phyloP scores from a whole-genome alignment of 805 yeast genomes.

The Brettanomyces nanus region DNA sequence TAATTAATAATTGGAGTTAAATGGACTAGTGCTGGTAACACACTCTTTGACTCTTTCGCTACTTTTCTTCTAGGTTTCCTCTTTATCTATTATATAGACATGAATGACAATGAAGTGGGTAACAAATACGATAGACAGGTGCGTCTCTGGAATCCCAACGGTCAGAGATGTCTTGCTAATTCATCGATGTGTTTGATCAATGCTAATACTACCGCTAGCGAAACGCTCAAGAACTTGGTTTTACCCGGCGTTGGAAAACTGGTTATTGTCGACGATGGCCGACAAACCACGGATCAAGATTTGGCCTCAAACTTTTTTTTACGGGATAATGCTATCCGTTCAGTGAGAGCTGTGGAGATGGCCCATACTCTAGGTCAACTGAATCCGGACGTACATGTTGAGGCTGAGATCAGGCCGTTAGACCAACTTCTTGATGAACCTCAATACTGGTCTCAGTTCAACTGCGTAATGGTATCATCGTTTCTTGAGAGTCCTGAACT shows the following conservation, averaged over 20 bases:
- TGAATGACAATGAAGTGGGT: conserved; percentile 28
- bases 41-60: no score
- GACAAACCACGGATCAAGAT: conserved; percentile 32
- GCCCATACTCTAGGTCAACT: conserved; percentile 40
- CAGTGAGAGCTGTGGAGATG: conserved; percentile 31
- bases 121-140: conserved; percentile 79
- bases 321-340: conserved; percentile 34
- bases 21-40: no score
- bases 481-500: conserved; percentile 5
- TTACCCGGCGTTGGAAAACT: conserved; percentile 62
- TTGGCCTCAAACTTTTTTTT: conserved; percentile 59
- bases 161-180: conserved; percentile 53
- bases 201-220: conserved; percentile 52
- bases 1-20: no score
- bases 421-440: conserved; percentile 5
- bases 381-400: conserved; percentile 49
- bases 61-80: not conserved
- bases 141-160: conserved; percentile 75
- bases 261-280: conserved; percentile 44
- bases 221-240: conserved; percentile 67
- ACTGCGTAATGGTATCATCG: conserved; percentile 36
- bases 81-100: no score
- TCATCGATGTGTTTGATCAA: conserved; percentile 57
- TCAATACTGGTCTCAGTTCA: conserved; percentile 39
- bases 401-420: conserved; percentile 11